A percentile compares a stretch with the other conserved stretches of the same genome.
These are phyloP conservation scores for Rhizomucor pusillus DNA, from an alignment of 371 early-diverging fungal genomes.

Conservation along the genomic window DNA sequence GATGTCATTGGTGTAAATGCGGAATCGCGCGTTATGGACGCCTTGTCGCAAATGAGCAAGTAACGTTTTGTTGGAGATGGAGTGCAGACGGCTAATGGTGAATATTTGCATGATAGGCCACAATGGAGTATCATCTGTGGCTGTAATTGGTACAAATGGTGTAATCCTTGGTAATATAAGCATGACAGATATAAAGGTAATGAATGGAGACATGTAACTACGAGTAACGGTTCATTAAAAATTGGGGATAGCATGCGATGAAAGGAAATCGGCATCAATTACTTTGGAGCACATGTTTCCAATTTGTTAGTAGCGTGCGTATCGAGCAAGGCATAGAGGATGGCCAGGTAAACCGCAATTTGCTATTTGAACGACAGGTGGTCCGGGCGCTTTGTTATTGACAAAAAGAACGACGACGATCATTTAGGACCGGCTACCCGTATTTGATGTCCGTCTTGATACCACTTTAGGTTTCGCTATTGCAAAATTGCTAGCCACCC, in stretches of 20 bases:
- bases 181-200: constrained; percentile 66
- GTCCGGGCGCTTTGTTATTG: constrained; percentile 6
- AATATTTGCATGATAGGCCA: constrained; percentile 31
- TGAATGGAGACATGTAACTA: constrained; percentile 1
- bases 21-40: constrained; percentile 54
- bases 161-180: constrained; percentile 69
- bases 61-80: not conserved
- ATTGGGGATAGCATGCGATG: constrained; percentile 39
- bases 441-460: constrained; percentile 73
- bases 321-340: constrained; percentile 49
- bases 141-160: constrained; percentile 57
- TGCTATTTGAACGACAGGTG: not conserved
- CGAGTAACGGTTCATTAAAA: too few species aligned
- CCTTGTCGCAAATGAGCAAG: constrained; percentile 59
- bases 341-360: constrained; percentile 45
- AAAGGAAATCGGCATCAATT: constrained; percentile 39
- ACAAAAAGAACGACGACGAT: too few species aligned
- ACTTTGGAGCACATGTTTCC: constrained; percentile 51
- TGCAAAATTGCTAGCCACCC: constrained; percentile 77
- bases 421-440: constrained; percentile 77
- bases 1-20: constrained; percentile 55
- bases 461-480: constrained; percentile 69
- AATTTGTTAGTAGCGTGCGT: constrained; percentile 51
- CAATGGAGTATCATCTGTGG: constrained; percentile 61
- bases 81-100: not conserved